Conservation (phyloP, 768 basidiomycete species). For the Phaeolepiota aurea region DNA sequence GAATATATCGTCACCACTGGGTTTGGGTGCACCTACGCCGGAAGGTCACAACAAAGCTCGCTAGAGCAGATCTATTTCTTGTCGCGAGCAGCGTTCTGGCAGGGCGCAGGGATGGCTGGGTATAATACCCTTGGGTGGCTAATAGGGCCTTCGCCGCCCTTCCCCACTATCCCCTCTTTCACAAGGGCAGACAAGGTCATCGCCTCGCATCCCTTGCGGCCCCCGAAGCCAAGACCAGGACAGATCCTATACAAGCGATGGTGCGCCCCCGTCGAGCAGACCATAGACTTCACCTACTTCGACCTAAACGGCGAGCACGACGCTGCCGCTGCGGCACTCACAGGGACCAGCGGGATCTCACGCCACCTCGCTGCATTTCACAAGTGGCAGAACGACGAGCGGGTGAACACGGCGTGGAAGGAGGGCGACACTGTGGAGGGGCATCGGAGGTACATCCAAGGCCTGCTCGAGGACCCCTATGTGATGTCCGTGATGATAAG, state of each 20-base stretch:
- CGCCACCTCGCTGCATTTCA: constrained; percentile 36
- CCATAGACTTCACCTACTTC: constrained; percentile 22
- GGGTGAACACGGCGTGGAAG: constrained; percentile 36
- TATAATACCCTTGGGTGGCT: constrained; percentile 18
- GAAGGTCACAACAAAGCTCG: constrained; percentile 26
- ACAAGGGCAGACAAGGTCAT: constrained; percentile 39
- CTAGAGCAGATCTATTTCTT: too few species aligned
- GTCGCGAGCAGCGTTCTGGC: too few species aligned
- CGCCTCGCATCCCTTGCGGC: constrained; percentile 42
- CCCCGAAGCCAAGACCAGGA: constrained; percentile 32
- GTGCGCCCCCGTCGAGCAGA: constrained; percentile 21
- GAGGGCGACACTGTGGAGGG: constrained; percentile 34
- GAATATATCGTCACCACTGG: constrained; percentile 31
- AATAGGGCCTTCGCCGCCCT: constrained; percentile 15
- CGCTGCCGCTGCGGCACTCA: constrained; percentile 4
- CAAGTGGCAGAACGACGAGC: constrained; percentile 41
- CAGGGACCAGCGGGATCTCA: constrained; percentile 10
- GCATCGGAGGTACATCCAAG: constrained; percentile 30
- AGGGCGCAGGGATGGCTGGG: too few species aligned
- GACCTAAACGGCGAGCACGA: constrained; percentile 19
- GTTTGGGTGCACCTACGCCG: constrained; percentile 17
- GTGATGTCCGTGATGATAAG: constrained; percentile 33
- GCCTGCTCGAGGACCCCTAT: constrained; percentile 25
- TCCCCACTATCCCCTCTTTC: constrained; percentile 30
- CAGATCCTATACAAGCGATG: constrained; percentile 33